These are phyloP conservation scores for Solioccasus polychromus DNA, from an alignment of 768 basidiomycete genomes.

Conservation along the genomic window DNA sequence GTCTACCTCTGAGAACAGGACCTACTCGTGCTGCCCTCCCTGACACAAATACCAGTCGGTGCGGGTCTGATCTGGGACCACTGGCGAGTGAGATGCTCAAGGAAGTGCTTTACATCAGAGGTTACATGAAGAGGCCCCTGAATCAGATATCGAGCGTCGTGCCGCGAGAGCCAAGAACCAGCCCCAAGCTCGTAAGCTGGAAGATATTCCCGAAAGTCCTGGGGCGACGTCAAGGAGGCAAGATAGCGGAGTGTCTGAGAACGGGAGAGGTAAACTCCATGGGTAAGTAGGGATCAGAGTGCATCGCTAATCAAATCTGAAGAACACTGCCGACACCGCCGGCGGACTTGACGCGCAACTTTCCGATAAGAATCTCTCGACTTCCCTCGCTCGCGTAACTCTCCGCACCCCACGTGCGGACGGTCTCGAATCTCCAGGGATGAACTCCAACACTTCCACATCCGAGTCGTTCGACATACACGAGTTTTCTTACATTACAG, in stretches of 20 bases:
- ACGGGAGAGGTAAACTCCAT: conserved; percentile 11
- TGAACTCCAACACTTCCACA: conserved; percentile 8
- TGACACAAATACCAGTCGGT: conserved; percentile 7
- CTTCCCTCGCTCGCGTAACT: conserved; percentile 12
- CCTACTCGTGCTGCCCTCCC: background rate
- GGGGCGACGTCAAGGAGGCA: conserved; percentile 20
- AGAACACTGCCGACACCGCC: conserved; percentile 2
- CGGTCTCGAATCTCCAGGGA: conserved; percentile 11
- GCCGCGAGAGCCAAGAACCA: conserved; percentile 1
- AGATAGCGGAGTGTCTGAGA: conserved; percentile 12
- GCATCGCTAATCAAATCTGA: conserved; percentile 1
- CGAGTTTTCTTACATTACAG: conserved; percentile 32
- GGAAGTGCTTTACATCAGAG: conserved; percentile 27
- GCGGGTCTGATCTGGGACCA: conserved; percentile 14
- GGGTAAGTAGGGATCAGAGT: background rate
- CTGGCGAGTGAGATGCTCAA: conserved; percentile 28
- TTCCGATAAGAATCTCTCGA: conserved; percentile 3
- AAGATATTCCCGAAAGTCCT: conserved; percentile 13
- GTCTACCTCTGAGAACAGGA: conserved; percentile 7
- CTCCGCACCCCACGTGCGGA: conserved; percentile 2
- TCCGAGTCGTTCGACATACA: conserved; percentile 24
- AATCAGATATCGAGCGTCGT: conserved; percentile 6
- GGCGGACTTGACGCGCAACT: background rate
- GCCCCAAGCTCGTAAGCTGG: conserved; percentile 2
- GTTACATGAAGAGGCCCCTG: conserved; percentile 23